phyloP scores from a whole-genome alignment of 2,329 filamentous ascomycete genomes.

The Curvularia verruculosa region DNA sequence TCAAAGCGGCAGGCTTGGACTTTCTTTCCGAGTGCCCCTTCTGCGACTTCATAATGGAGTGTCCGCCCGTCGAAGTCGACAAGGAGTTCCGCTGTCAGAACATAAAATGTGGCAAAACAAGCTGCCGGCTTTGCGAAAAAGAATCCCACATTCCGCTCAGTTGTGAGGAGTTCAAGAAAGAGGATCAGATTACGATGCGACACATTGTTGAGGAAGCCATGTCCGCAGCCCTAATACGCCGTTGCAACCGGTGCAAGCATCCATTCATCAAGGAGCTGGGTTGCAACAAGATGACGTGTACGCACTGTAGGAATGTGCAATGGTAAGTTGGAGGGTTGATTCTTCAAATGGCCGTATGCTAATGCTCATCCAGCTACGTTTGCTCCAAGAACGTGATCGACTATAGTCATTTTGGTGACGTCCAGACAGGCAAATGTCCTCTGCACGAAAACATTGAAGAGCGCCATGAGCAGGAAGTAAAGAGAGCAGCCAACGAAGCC shows the following conservation, averaged over 20 bases:
- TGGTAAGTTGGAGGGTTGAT: constrained; percentile 53
- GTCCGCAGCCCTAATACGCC: constrained; percentile 77
- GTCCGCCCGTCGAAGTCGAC: constrained; percentile 68
- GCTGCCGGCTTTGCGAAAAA: constrained; percentile 65
- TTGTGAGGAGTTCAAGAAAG: constrained; percentile 69
- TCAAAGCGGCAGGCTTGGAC: constrained; percentile 73
- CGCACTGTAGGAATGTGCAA: constrained; percentile 61
- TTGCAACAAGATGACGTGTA: constrained; percentile 84
- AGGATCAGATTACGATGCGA: constrained; percentile 65
- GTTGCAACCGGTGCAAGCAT: constrained; percentile 74
- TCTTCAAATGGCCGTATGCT: not conserved
- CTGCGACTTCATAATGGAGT: constrained; percentile 80
- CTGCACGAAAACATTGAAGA: constrained; percentile 68
- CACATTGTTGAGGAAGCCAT: constrained; percentile 82
- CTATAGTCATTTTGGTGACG: constrained; percentile 74
- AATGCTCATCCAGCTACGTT: constrained; percentile 62
- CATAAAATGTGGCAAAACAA: constrained; percentile 64
- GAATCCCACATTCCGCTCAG: constrained; percentile 74
- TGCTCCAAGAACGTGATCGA: constrained; percentile 68
- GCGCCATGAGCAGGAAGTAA: constrained; percentile 68
- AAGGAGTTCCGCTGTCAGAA: constrained; percentile 76
- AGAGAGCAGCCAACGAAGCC: constrained; percentile 64
- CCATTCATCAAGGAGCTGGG: constrained; percentile 79
- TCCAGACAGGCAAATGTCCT: constrained; percentile 60
- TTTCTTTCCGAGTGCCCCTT: constrained; percentile 79